Conservation (phyloP, 208 protist species). For the Trypanosoma cruzi region DNA sequence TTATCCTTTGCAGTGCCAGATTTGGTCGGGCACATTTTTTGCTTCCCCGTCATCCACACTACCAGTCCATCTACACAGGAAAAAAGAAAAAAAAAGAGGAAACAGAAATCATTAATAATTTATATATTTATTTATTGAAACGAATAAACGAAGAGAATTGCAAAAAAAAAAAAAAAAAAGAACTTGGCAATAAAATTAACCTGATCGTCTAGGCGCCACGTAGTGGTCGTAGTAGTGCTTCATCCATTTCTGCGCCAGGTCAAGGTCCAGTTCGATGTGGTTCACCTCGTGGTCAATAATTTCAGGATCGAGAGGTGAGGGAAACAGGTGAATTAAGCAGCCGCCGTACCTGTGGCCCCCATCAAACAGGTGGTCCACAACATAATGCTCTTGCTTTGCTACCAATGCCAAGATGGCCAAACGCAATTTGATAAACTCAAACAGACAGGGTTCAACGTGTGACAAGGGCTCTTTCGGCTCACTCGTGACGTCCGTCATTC, state of each 20-base stretch:
- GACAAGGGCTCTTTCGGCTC: conserved; percentile 65
- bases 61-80: neutral
- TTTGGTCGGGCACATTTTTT: neutral
- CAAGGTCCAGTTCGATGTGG: conserved; percentile 80
- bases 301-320: conserved; percentile 79
- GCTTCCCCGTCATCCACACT: neutral
- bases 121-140: too few relatives aligned
- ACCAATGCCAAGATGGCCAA: conserved; percentile 70
- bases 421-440: conserved; percentile 84
- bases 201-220: conserved; percentile 47
- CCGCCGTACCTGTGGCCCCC: conserved; percentile 79
- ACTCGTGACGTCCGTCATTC: conserved; percentile 53
- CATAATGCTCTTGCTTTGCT: conserved; percentile 86
- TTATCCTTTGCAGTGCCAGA: neutral
- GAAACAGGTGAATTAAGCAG: conserved; percentile 88
- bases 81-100: too few relatives aligned
- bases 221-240: conserved; percentile 90
- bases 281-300: conserved; percentile 83
- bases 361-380: conserved; percentile 87
- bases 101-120: too few relatives aligned
- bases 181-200: too few relatives aligned
- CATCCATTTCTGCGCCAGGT: conserved; percentile 78
- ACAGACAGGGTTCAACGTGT: conserved; percentile 81
- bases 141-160: too few relatives aligned
- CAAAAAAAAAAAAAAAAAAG: too few relatives aligned